These are phyloP conservation scores for Brettanomyces bruxellensis DNA, from an alignment of 805 yeast species.

Conservation along the genomic window DNA sequence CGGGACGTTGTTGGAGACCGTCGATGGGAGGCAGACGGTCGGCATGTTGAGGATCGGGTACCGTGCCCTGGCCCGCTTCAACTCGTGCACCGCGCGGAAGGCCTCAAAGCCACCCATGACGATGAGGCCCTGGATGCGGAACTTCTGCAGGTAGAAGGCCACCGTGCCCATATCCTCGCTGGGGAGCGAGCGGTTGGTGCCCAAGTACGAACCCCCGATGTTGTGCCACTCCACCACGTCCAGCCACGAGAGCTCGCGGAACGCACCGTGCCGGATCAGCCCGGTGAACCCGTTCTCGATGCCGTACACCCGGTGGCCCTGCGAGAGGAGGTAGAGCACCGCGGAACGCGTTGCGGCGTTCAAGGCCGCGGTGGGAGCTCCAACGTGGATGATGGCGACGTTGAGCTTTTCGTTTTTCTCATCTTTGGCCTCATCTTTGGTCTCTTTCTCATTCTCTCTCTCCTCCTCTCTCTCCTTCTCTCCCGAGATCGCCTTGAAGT, in stretches of 20 bases:
- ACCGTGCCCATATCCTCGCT: conserved; percentile 78
- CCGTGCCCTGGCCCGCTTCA: conserved; percentile 62
- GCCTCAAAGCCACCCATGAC: conserved; percentile 97
- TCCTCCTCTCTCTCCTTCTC: conserved; percentile 59
- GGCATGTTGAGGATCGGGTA: conserved; percentile 95
- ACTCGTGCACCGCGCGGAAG: conserved; percentile 73
- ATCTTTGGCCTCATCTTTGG: conserved; percentile 52
- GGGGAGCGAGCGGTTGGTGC: conserved; percentile 89
- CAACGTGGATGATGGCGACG: conserved; percentile 83
- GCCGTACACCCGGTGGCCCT: conserved; percentile 86
- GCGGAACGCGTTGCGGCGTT: conserved; percentile 90
- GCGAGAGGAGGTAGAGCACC: conserved; percentile 76
- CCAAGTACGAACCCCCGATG: conserved; percentile 92
- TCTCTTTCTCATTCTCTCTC: conserved; percentile 21
- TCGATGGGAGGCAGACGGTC: conserved; percentile 87
- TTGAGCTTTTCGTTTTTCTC: conserved; percentile 60
- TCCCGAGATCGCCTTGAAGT: conserved; percentile 62
- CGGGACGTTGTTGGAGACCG: conserved; percentile 83
- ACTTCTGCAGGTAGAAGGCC: conserved; percentile 88
- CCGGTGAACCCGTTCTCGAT: conserved; percentile 93
- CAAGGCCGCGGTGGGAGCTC: conserved; percentile 97
- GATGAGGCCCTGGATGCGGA: conserved; percentile 78
- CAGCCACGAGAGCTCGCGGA: conserved; percentile 67
- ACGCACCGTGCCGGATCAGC: conserved; percentile 79
- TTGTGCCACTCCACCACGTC: conserved; percentile 85